phyloP scores from a whole-genome alignment of 805 yeast genomes.

The Candida sonorensis region DNA sequence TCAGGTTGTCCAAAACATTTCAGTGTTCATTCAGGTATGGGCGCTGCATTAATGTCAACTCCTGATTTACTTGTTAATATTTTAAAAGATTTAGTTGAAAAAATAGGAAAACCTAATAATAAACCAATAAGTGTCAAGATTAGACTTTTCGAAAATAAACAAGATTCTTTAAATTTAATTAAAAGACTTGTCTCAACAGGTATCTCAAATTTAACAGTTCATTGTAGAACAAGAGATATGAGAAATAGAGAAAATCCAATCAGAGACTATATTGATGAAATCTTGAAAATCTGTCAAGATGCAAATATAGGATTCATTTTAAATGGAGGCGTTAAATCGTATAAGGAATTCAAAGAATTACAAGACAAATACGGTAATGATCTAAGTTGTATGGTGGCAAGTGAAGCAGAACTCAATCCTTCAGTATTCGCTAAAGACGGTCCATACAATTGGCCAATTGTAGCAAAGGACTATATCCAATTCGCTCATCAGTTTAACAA shows the following conservation, averaged over 20 bases:
- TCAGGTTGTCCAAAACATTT: slow-evolving; percentile 98
- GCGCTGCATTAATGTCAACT: slow-evolving; percentile 80
- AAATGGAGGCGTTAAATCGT: slow-evolving; percentile 67
- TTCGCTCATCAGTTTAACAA: slow-evolving; percentile 54
- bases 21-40: slow-evolving; percentile 94
- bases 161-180: slow-evolving; percentile 56
- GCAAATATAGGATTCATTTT: slow-evolving; percentile 67
- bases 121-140: slow-evolving; percentile 91
- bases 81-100: slow-evolving; percentile 55
- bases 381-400: slow-evolving; percentile 93
- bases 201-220: slow-evolving; percentile 77
- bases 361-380: slow-evolving; percentile 47
- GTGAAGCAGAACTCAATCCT: slow-evolving; percentile 82
- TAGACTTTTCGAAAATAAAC: slow-evolving; percentile 60
- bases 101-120: slow-evolving; percentile 70
- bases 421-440: slow-evolving; percentile 51
- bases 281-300: slow-evolving; percentile 53
- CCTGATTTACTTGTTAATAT: slow-evolving; percentile 77
- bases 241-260: slow-evolving; percentile 79
- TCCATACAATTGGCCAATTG: slow-evolving; percentile 46
- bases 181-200: slow-evolving; percentile 64
- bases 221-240: slow-evolving; percentile 87
- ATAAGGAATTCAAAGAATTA: slow-evolving; percentile 46
- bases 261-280: slow-evolving; percentile 57
- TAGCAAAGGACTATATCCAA: slow-evolving; percentile 48